Evolutionary conservation across 2,329 filamentous ascomycete genomes (phyloP).

Genomic region (Cercospora brassicicola): DNA sequence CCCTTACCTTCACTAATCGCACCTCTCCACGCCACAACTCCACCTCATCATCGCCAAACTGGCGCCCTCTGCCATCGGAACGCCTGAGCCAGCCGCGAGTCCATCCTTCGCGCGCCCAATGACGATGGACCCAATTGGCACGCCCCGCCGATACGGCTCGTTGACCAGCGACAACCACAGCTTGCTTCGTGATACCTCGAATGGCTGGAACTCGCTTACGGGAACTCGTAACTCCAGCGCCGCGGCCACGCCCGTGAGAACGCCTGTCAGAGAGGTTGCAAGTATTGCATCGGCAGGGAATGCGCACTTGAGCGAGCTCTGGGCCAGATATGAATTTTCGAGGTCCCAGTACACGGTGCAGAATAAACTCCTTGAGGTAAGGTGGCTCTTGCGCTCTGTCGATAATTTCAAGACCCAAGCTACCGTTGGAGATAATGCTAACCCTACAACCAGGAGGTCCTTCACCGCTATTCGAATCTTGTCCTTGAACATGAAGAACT

Average conservation of each 20-base stretch:
- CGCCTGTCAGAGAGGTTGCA: slow-evolving; percentile 9
- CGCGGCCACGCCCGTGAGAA: slow-evolving; percentile 8
- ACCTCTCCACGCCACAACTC: slow-evolving; percentile 10
- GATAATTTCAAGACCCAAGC: background rate
- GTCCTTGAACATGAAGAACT: slow-evolving; percentile 24
- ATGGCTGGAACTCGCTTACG: slow-evolving; percentile 10
- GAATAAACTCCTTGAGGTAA: slow-evolving; percentile 37
- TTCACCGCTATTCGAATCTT: slow-evolving; percentile 44
- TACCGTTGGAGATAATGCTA: background rate
- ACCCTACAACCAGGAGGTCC: slow-evolving; percentile 26
- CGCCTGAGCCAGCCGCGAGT: slow-evolving; percentile 20
- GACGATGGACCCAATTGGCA: slow-evolving; percentile 27
- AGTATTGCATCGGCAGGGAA: slow-evolving; percentile 4
- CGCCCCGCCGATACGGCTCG: slow-evolving; percentile 26
- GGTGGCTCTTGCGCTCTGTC: background rate
- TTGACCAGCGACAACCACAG: slow-evolving; percentile 8
- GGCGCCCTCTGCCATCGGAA: slow-evolving; percentile 19
- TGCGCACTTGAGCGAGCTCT: slow-evolving; percentile 9
- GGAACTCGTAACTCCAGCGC: slow-evolving; percentile 15
- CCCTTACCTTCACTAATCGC: slow-evolving; percentile 1
- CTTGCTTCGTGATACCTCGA: slow-evolving; percentile 13
- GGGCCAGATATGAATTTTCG: slow-evolving; percentile 10
- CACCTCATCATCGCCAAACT: slow-evolving; percentile 11
- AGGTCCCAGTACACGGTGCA: slow-evolving; percentile 33
- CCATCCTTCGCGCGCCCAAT: slow-evolving; percentile 1